phyloP scores from a whole-genome alignment of 176 grass and related monocot genomes.

The Eragrostis nindensis region DNA sequence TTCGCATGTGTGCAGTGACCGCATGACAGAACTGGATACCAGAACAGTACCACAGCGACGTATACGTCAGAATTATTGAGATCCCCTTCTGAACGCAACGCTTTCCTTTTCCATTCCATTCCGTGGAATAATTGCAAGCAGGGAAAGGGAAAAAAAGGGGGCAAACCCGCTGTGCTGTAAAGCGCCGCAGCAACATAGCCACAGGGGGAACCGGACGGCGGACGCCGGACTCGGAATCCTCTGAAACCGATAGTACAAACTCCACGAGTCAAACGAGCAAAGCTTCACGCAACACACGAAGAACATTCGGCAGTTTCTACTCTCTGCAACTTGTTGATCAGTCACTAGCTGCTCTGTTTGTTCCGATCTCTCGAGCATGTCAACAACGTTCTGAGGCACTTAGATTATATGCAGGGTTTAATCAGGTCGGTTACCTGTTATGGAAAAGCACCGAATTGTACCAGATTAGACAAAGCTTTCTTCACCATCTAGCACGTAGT shows the following conservation, averaged over 20 bases:
- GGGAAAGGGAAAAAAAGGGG: not conserved
- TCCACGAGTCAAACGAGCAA: conserved; percentile 35
- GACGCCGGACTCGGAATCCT: not conserved
- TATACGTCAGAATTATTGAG: conserved; percentile 31
- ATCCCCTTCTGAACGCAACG: conserved; percentile 40
- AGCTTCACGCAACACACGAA: conserved; percentile 59
- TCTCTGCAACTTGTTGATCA: not conserved
- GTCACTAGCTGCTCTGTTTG: not conserved
- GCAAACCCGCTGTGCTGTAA: conserved; percentile 13
- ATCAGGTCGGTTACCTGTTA: not conserved
- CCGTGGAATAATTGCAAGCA: conserved; percentile 5
- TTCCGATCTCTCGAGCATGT: not conserved
- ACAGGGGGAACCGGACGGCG: not conserved
- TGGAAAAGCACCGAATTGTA: not conserved
- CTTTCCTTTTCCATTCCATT: not conserved
- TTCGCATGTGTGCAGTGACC: too few species aligned
- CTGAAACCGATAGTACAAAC: conserved; percentile 11
- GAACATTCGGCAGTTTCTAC: too few species aligned
- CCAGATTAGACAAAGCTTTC: conserved; percentile 8
- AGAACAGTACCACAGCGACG: conserved; percentile 51
- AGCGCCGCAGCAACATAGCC: not conserved
- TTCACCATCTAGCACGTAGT: too few species aligned
- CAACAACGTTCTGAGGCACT: not conserved
- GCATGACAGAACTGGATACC: conserved; percentile 34
- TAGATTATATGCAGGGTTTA: conserved; percentile 11